Percentiles rank a stretch among this genome's conserved stretches.
phyloP scores from a whole-genome alignment of 2,329 filamentous ascomycete genomes.

The Colletotrichum chlorophyti region DNA sequence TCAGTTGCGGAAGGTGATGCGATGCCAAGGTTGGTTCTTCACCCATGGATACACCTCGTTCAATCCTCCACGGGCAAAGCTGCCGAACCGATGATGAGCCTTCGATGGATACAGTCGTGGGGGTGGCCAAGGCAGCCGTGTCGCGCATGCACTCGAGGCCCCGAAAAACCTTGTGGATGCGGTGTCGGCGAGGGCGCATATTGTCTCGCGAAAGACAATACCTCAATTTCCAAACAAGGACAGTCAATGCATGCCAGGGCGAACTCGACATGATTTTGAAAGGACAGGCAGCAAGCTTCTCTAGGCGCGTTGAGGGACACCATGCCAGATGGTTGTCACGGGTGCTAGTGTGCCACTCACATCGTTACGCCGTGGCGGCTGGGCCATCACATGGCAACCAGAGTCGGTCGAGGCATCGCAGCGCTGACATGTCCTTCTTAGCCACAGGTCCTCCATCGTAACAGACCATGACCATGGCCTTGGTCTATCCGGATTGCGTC shows the following conservation, averaged over 20 bases:
- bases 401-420: conserved; percentile 7
- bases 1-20: conserved; percentile 62
- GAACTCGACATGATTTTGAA: not conserved
- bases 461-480: conserved; percentile 87
- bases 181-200: conserved; percentile 7
- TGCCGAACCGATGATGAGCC: not conserved
- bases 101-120: not conserved
- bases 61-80: not conserved
- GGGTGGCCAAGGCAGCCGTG: not conserved
- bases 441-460: conserved; percentile 77
- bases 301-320: not conserved
- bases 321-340: conserved; percentile 18
- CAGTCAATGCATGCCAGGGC: not conserved
- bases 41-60: not conserved
- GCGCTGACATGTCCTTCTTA: conserved; percentile 23
- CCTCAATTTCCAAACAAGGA: not conserved
- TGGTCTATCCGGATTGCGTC: conserved; percentile 84
- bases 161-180: not conserved
- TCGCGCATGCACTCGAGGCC: not conserved
- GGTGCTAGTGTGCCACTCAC: conserved; percentile 14
- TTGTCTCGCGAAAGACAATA: not conserved
- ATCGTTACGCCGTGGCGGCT: conserved; percentile 17
- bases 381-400: conserved; percentile 25
- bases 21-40: conserved; percentile 69
- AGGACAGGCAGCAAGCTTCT: not conserved